Base-by-base conservation (phyloP, 305 asterid genomes). In the Rubia occidens region DNA sequence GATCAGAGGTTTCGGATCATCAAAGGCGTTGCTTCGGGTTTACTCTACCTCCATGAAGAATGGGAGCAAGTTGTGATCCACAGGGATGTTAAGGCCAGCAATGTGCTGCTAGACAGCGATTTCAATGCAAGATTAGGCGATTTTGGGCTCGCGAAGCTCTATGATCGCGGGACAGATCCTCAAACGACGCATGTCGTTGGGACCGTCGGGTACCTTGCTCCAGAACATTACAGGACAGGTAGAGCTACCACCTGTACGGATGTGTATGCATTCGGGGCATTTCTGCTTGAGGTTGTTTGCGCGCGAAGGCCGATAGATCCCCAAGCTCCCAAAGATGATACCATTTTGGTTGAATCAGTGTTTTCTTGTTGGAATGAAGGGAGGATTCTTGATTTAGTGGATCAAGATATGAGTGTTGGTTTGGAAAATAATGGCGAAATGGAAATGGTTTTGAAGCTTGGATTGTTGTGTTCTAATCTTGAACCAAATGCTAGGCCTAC, bases 401-500 rank as follows among this genome's bases (percentile, higher is more conserved):
- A 63, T 40, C 29, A 8, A 20, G 8, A 18, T 9, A n/a, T 63
- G 53, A 11, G 9, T 8, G 24, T 8, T 18, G 67, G 45, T 8
- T 18, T 20, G 21, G 49, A n/a, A 15, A 63, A 39, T 8, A 35
- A 63, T 3, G 67, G 45, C 9, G 67, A 63, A 18, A 32, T 63
- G 21, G 67, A 63, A 4, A 63, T 63, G 67, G 67, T 63, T 6
- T 63, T 63, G 29, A 63, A 63, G 67, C 67, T 63, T n/a, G 67
- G 67, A n/a, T 40, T 63, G 17, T 9, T 63, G 32, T 63, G 67
- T 4, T 63, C 67, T 5, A 39, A 63, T 40, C 10, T 13, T 9
- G 67, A 63, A 10, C 67, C 67, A 8, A 63, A n/a, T 21, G 67
- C 67, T n/a, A 63, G 67, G 67, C 67, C 67, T 39, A 8, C 67